Conservation (phyloP, 2,329 filamentous ascomycete species). For the Monosporascus sp. region DNA sequence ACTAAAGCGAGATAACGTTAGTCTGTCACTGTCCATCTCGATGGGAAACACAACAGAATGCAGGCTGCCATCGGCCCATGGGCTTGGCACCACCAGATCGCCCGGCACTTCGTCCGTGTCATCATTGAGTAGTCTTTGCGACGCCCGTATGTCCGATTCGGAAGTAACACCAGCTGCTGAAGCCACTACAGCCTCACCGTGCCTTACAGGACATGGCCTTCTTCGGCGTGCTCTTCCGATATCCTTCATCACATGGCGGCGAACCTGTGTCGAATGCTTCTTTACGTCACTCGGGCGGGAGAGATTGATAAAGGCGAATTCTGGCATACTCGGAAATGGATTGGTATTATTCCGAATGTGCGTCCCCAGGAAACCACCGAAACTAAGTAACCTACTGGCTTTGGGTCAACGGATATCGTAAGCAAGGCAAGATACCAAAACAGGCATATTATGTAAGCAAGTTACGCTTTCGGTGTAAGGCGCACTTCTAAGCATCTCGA, state of each 20-base stretch:
- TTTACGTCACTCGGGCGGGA: slow-evolving; percentile 19
- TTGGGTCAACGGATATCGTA: too few species aligned
- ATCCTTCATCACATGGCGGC: slow-evolving; percentile 27
- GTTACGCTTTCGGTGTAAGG: too few species aligned
- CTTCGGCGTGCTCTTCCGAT: slow-evolving; percentile 22
- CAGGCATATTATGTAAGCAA: too few species aligned
- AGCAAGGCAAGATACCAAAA: too few species aligned
- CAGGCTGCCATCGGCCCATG: slow-evolving; percentile 10
- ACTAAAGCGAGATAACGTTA: slow-evolving; percentile 17
- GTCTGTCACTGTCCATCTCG: slow-evolving; percentile 19
- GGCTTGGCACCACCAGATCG: slow-evolving; percentile 6
- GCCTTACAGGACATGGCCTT: slow-evolving; percentile 9
- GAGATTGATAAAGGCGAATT: slow-evolving; percentile 24
- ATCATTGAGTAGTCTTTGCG: not conserved
- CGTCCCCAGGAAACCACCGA: too few species aligned
- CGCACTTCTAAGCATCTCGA: too few species aligned
- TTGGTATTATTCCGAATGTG: too few species aligned
- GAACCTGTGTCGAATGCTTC: slow-evolving; percentile 21
- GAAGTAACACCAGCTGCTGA: too few species aligned
- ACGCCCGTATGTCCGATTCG: too few species aligned
- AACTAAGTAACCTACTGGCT: too few species aligned
- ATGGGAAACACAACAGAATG: slow-evolving; percentile 14
- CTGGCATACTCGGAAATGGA: slow-evolving; percentile 10
- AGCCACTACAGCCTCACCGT: slow-evolving; percentile 1
- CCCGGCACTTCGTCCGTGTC: not conserved